These are phyloP conservation scores for Echinochloa phyllopogon DNA, from an alignment of 176 grass and related monocot species.

Conservation along the genomic window DNA sequence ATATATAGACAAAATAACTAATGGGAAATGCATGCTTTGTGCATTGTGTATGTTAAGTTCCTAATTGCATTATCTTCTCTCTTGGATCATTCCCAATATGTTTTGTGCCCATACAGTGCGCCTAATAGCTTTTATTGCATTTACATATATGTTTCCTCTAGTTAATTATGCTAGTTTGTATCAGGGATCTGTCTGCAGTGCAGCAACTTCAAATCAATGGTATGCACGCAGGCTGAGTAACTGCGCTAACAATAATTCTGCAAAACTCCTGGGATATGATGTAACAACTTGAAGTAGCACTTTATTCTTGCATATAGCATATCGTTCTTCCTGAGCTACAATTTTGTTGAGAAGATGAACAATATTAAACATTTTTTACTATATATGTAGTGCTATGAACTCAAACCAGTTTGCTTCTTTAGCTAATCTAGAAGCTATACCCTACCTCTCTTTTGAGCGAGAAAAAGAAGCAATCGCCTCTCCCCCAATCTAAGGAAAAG, in stretches of 20 bases:
- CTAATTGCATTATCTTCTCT: background rate
- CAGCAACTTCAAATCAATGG: background rate
- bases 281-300: background rate
- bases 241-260: background rate
- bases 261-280: background rate
- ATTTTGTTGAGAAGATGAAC: background rate
- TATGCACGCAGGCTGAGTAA: background rate
- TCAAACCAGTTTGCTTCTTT: conserved; percentile 17
- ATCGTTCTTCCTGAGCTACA: background rate
- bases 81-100: background rate
- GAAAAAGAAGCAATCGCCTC: background rate
- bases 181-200: background rate
- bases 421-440: background rate
- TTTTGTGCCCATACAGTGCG: background rate
- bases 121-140: background rate
- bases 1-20: background rate
- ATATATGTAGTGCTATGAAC: background rate
- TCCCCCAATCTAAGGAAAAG: conserved; percentile 25
- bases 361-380: background rate
- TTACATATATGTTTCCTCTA: too few species aligned
- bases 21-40: background rate
- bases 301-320: background rate
- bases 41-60: background rate
- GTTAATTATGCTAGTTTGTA: background rate
- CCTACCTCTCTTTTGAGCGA: background rate